These are phyloP conservation scores for Nicotiana undulata DNA, from an alignment of 257 asterid species.

Conservation along the genomic window DNA sequence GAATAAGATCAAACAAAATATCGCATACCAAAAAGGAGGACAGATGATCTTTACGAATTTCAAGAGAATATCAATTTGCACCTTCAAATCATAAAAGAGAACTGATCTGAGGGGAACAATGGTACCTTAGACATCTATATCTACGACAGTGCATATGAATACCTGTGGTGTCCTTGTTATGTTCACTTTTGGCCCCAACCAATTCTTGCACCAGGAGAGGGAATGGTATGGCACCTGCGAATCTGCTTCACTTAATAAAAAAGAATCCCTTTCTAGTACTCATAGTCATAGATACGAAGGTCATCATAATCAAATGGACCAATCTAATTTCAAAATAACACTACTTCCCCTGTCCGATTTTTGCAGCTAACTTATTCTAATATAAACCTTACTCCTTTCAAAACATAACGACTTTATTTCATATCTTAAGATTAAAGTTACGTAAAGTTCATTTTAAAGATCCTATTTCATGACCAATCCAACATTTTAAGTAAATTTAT, in stretches of 20 bases:
- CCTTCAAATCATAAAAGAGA: neutral
- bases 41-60: neutral
- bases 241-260: slow-evolving; percentile 16
- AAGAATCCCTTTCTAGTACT: neutral
- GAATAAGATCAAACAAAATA: neutral
- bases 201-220: slow-evolving; percentile 99
- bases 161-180: slow-evolving; percentile 99
- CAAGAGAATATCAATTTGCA: neutral
- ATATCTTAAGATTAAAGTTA: neutral
- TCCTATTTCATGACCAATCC: neutral
- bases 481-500: neutral
- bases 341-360: neutral
- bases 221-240: slow-evolving; percentile 88
- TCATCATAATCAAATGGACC: neutral
- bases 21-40: neutral
- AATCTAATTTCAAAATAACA: neutral
- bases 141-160: neutral
- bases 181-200: slow-evolving; percentile 89
- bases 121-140: neutral
- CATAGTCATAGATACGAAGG: slow-evolving; percentile 3
- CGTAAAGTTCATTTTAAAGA: neutral
- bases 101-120: neutral
- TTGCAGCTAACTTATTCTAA: neutral
- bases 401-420: neutral
- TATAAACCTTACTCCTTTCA: neutral